Evolutionary conservation across 2,329 filamentous ascomycete genomes (phyloP), one percentile per base, ranked within the genome.

Genomic region (Microthyrium microscopicum): DNA sequence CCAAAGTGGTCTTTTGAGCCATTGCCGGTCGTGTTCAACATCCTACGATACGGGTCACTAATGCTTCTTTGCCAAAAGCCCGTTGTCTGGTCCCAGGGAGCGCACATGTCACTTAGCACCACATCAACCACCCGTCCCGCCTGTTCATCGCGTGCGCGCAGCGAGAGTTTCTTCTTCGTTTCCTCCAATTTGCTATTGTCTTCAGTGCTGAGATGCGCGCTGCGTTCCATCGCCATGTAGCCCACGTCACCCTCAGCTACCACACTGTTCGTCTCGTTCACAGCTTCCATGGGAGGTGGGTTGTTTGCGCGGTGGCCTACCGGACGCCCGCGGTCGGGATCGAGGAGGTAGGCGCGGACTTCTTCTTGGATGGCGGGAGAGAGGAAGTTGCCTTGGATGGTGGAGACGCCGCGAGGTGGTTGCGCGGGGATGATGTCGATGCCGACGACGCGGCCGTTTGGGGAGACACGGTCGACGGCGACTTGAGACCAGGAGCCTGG

Each of bases 61-160:
- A 94, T 69, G 64, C 76, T 92, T 62, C 73, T 83, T 63, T 79
- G 77, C 62, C 72, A 77, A 62, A 80, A 84, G 50, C 77, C 77
- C 49, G 67, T 66, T 34, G 70, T 79, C 62, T 81, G 79, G 48
- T 73, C 66, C 84, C 84, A 94, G 77, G 89, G 85, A 68, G 68
- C 87, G 72, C 76, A 98, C 89, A 98, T 98, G 70, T 98, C 89
- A 73, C 83, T 93, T 52, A 98, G 64, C 52, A 98, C 82, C 51
- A 98, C 72, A 60, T 95, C 82, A 42, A 94, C 85, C 49, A 70
- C 70, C 48, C 68, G 66, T 41, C 66, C 66, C 29, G 50, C 41
- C 37, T 52, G 54, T 21, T 54, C 44, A 32, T 60, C 55, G 9
- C 52, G 46, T 27, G 51, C 48, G 31, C 46, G 46, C 21, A 44